Conservation (phyloP, 257 asterid genomes). For the Solanum sejunctum region DNA sequence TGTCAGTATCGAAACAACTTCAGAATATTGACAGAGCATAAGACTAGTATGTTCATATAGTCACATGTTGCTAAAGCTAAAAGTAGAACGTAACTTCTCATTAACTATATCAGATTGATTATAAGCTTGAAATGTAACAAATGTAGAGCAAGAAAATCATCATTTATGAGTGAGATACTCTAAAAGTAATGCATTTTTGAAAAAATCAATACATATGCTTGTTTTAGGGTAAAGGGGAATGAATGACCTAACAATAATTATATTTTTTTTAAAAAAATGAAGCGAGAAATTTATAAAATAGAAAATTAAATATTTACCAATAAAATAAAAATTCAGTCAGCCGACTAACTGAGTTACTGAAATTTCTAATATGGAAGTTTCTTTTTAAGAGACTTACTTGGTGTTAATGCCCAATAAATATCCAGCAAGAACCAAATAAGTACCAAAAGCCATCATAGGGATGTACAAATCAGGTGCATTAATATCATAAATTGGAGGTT, state of each 20-base stretch:
- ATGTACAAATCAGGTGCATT: constrained; percentile 23
- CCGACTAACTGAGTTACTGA: too few species aligned
- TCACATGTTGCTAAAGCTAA: background rate
- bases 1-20: background rate
- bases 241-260: too few species aligned
- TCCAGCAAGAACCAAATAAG: constrained; percentile 27
- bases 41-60: background rate
- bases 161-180: too few species aligned
- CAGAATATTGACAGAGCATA: background rate
- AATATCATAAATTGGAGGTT: constrained; percentile 19
- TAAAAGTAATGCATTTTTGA: too few species aligned
- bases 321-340: too few species aligned
- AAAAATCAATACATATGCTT: too few species aligned
- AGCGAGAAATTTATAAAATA: too few species aligned
- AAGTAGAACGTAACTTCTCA: background rate
- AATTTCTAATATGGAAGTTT: background rate
- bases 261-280: too few species aligned
- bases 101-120: background rate
- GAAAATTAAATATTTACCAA: too few species aligned
- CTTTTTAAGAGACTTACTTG: constrained; percentile 15
- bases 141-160: too few species aligned
- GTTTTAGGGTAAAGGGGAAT: too few species aligned
- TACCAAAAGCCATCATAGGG: constrained; percentile 33
- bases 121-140: background rate
- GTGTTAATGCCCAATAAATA: constrained; percentile 24